Evolutionary conservation across 108 stramenopile genomes (phyloP), one percentile per base, ranked within the genome.

Genomic region (Epithemia pelagica): DNA sequence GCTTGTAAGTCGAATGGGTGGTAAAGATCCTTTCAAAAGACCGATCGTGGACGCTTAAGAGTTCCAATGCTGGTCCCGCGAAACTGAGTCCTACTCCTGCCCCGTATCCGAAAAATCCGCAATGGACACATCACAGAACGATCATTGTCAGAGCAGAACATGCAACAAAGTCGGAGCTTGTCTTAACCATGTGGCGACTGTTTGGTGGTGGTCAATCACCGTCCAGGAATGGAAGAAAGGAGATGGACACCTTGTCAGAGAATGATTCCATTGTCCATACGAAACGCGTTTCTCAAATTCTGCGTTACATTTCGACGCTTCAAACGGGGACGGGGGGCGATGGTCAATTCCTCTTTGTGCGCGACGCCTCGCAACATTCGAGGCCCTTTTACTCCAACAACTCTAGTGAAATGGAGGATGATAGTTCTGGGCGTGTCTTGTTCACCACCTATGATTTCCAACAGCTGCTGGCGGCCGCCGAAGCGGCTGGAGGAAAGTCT

Each of bases 231-330:
- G n/a, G n/a, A n/a, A n/a, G n/a, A n/a, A n/a, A n/a, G n/a, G n/a
- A n/a, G n/a, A n/a, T n/a, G n/a, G n/a, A n/a, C n/a, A n/a, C 37
- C 37, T 46, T 46, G 37, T 46, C 37, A 15, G 37, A 46, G 61
- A 29, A 29, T 10, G 29, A 61, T 7, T 10, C 5, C 5, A 61
- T 29, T 10, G 28, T 61, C 54, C 83, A 84, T 61, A 59, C 59
- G 58, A 84, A 78, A 65, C 77, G 77, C 20, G 32, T 84, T 10
- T 74, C 83, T 5, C 68, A 69, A 54, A 80, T 84, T 55, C 67
- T 84, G 37, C 75, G 83, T 20, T 84, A 80, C 62, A 77, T 84
- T 70, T 72, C 83, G 27, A 78, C 67, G 24, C 75, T 80, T 74
- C 79, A 74, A 27, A 57, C 56, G 32, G 24, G 55, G 37, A 54